Evolutionary conservation across 148 eudicot species (phyloP).

Genomic region (Polygonum maritimum): DNA sequence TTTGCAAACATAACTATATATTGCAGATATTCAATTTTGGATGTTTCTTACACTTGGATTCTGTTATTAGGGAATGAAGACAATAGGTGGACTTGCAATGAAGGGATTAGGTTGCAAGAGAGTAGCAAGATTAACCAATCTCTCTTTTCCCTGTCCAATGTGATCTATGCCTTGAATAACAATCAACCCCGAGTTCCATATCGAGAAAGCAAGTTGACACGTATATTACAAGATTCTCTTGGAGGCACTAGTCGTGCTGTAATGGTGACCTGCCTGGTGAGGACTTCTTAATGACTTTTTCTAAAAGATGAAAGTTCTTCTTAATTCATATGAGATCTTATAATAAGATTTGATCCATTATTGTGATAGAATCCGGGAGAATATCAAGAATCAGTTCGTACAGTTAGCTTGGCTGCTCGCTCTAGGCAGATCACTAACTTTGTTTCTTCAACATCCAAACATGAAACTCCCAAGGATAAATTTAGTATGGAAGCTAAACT

Average conservation of each 20-base stretch:
- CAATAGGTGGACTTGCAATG: conserved; percentile 74
- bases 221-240: conserved; percentile 92
- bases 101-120: conserved; percentile 87
- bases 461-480: conserved; percentile 42
- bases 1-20: not conserved
- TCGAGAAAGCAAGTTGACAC: conserved; percentile 91
- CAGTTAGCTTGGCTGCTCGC: conserved; percentile 89
- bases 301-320: not conserved
- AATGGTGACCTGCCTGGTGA: conserved; percentile 94
- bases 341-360: not conserved
- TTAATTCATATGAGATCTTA: not conserved
- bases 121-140: conserved; percentile 92
- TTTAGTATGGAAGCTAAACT: conserved; percentile 88
- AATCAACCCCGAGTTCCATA: conserved; percentile 64
- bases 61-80: conserved; percentile 74
- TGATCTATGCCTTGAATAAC: conserved; percentile 81
- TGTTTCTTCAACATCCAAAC: conserved; percentile 42
- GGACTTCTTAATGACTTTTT: not conserved
- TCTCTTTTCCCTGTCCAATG: conserved; percentile 77
- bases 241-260: conserved; percentile 83
- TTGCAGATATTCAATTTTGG: not conserved
- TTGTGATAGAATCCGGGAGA: conserved; percentile 65
- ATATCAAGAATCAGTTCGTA: conserved; percentile 81
- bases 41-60: conserved; percentile 5
- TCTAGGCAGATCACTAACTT: conserved; percentile 70